Percentiles rank a stretch among this genome's conserved stretches.
These are phyloP conservation scores for Colletotrichum sp. DNA, from an alignment of 2,329 filamentous ascomycete genomes.

Conservation along the genomic window DNA sequence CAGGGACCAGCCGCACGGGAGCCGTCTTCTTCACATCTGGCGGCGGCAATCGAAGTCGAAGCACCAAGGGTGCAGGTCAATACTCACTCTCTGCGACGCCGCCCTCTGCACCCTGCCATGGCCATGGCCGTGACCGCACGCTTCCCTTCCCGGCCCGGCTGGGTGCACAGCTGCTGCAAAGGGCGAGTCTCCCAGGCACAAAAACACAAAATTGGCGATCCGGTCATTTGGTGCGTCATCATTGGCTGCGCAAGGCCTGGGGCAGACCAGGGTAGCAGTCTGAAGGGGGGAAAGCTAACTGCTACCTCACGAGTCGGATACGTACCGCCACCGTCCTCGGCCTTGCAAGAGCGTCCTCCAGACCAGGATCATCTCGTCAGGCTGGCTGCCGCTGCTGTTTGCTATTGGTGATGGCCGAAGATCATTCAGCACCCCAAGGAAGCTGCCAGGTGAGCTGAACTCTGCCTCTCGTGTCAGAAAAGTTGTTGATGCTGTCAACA, in stretches of 20 bases:
- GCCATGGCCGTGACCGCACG: neutral
- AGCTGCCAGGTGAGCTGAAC: neutral
- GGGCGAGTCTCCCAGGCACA: slow-evolving; percentile 3
- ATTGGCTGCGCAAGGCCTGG: neutral
- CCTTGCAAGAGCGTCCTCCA: neutral
- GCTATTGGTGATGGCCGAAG: neutral
- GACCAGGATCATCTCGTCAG: neutral
- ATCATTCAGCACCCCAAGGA: neutral
- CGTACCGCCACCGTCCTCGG: neutral
- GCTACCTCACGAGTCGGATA: neutral
- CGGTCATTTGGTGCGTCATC: neutral
- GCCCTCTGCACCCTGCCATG: neutral
- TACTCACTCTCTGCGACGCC: neutral
- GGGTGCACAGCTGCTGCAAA: neutral
- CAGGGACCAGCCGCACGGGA: neutral
- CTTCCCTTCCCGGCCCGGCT: neutral
- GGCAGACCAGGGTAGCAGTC: neutral
- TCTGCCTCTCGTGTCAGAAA: neutral
- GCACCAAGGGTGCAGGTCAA: neutral
- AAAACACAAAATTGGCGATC: neutral
- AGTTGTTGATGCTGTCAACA: neutral
- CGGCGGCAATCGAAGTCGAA: neutral
- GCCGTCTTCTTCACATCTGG: neutral
- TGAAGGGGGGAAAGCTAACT: neutral
- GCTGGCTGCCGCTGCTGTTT: neutral